Evolutionary conservation across 1,139 yeast species (phyloP).

Genomic region (Candida sanyaensis): DNA sequence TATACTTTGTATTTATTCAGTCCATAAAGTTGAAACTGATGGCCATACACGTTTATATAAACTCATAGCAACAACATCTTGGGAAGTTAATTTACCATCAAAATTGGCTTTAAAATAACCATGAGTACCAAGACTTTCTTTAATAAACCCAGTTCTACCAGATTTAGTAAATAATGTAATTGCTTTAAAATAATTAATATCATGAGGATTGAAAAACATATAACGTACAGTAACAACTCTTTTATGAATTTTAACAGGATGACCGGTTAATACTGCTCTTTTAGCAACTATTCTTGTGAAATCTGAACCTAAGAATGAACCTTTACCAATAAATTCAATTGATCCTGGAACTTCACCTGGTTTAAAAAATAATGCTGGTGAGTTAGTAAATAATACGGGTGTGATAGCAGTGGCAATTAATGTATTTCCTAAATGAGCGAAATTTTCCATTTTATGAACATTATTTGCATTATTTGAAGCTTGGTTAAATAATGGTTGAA

Average conservation of each 20-base stretch:
- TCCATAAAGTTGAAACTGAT: slow-evolving; percentile 38
- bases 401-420: slow-evolving; percentile 87
- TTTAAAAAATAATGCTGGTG: slow-evolving; percentile 78
- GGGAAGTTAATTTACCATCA: slow-evolving; percentile 87
- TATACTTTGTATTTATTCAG: slow-evolving; percentile 15
- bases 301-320: slow-evolving; percentile 86
- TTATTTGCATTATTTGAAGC: slow-evolving; percentile 77
- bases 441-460: slow-evolving; percentile 84
- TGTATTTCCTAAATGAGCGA: slow-evolving; percentile 70
- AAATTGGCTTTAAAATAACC: slow-evolving; percentile 97
- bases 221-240: slow-evolving; percentile 88
- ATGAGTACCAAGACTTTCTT: slow-evolving; percentile 96
- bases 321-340: slow-evolving; percentile 81
- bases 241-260: slow-evolving; percentile 94
- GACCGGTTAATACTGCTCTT: slow-evolving; percentile 88
- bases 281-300: slow-evolving; percentile 83
- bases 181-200: slow-evolving; percentile 86
- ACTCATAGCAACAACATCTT: slow-evolving; percentile 94
- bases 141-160: slow-evolving; percentile 92
- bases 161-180: slow-evolving; percentile 90
- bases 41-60: slow-evolving; percentile 96
- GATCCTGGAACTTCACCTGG: slow-evolving; percentile 34
- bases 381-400: slow-evolving; percentile 81
- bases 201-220: slow-evolving; percentile 95
- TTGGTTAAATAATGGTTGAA: slow-evolving; percentile 82